Evolutionary conservation across 352 stramenopile genomes (phyloP).

Genomic region (Pythium aquatile): DNA sequence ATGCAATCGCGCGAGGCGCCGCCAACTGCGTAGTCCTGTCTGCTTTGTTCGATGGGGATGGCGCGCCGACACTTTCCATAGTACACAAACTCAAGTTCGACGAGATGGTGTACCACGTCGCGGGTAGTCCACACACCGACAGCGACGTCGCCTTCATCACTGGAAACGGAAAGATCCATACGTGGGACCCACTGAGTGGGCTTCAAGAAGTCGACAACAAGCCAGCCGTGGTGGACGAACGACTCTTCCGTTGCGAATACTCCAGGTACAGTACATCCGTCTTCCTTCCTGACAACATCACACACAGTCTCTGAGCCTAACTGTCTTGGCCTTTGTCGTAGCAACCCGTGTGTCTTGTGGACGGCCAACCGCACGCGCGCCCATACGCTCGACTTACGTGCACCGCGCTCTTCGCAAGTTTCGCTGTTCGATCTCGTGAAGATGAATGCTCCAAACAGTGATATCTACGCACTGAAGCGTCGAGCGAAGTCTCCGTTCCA

Average conservation of each 20-base stretch:
- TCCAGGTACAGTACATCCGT: slow-evolving; percentile 42
- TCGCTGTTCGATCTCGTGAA: slow-evolving; percentile 54
- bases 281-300: not conserved
- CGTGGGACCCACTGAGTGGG: slow-evolving; percentile 47
- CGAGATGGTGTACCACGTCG: slow-evolving; percentile 57
- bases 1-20: slow-evolving; percentile 41
- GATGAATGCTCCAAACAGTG: slow-evolving; percentile 32
- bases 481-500: slow-evolving; percentile 67
- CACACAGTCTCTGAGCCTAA: not conserved
- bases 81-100: slow-evolving; percentile 48
- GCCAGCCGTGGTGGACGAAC: slow-evolving; percentile 28
- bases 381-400: slow-evolving; percentile 48
- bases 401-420: slow-evolving; percentile 27
- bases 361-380: slow-evolving; percentile 41
- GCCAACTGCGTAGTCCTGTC: slow-evolving; percentile 43
- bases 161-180: slow-evolving; percentile 42
- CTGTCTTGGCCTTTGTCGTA: slow-evolving; percentile 17
- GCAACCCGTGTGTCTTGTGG: slow-evolving; percentile 76
- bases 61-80: slow-evolving; percentile 28
- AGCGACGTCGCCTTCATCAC: slow-evolving; percentile 58
- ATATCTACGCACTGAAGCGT: slow-evolving; percentile 70
- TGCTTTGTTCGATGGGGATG: slow-evolving; percentile 20
- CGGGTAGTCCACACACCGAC: slow-evolving; percentile 61
- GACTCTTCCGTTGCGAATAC: slow-evolving; percentile 66
- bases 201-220: slow-evolving; percentile 36